phyloP scores from a whole-genome alignment of 305 asterid species.

The Ruellia speciosa region DNA sequence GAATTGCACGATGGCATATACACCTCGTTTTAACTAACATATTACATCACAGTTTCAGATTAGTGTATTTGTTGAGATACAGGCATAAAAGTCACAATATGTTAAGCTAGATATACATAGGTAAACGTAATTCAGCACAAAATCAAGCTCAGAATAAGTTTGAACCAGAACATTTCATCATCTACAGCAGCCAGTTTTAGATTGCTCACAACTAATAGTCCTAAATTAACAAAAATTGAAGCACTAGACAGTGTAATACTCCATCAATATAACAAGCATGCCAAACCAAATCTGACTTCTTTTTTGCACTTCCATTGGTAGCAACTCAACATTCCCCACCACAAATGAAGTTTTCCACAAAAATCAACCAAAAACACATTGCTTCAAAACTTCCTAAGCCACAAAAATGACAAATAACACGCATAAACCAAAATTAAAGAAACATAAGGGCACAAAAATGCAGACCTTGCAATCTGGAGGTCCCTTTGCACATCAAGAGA shows the following conservation, averaged over 20 bases:
- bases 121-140: not conserved
- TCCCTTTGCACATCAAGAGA: constrained; percentile 75
- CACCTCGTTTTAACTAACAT: not conserved
- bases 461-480: constrained; percentile 73
- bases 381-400: too few species aligned
- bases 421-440: constrained; percentile 1
- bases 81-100: too few species aligned
- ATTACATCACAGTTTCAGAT: too few species aligned
- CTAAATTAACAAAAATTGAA: not conserved
- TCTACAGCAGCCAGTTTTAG: not conserved
- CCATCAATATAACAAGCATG: too few species aligned
- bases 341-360: not conserved
- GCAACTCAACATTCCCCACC: not conserved
- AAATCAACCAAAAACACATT: too few species aligned
- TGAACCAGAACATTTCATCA: not conserved
- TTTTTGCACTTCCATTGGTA: not conserved
- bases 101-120: not conserved
- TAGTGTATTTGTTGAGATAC: too few species aligned
- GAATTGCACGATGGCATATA: not conserved
- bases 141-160: not conserved
- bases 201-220: not conserved
- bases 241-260: not conserved
- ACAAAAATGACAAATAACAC: too few species aligned
- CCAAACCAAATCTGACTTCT: too few species aligned
- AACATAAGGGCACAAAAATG: not conserved